A percentile compares a stretch with the other conserved stretches of the same genome.
Evolutionary conservation across 2,329 filamentous ascomycete genomes (phyloP).

Genomic region (Elsinoe arachidis): DNA sequence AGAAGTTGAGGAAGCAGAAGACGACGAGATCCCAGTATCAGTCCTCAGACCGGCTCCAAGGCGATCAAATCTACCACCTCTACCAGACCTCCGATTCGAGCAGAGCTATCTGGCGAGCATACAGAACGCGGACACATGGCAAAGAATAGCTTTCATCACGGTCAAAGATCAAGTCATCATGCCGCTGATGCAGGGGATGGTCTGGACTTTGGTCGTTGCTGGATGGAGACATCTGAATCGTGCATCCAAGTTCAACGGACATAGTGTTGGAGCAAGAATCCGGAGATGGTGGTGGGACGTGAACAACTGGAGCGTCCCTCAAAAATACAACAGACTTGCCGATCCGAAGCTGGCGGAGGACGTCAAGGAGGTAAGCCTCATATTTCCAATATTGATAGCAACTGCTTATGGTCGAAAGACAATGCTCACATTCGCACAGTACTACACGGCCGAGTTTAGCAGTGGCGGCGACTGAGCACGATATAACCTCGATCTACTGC

Average conservation of each 20-base stretch:
- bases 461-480: constrained; percentile 20
- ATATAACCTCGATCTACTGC: neutral
- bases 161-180: constrained; percentile 81
- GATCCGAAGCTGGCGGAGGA: constrained; percentile 28
- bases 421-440: constrained; percentile 17
- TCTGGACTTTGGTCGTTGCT: constrained; percentile 77
- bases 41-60: constrained; percentile 50
- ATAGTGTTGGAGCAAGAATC: constrained; percentile 64
- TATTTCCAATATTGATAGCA: neutral
- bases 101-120: constrained; percentile 96
- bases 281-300: constrained; percentile 92
- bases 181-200: constrained; percentile 74
- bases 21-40: constrained; percentile 62
- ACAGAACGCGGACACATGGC: constrained; percentile 67
- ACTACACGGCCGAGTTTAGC: constrained; percentile 19
- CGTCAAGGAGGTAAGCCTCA: constrained; percentile 28
- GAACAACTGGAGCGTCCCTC: constrained; percentile 76
- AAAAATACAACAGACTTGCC: constrained; percentile 24
- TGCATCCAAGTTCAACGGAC: constrained; percentile 66
- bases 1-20: constrained; percentile 43
- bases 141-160: constrained; percentile 75
- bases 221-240: constrained; percentile 91
- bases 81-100: constrained; percentile 84
- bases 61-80: constrained; percentile 54
- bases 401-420: constrained; percentile 10